These are phyloP conservation scores for Sparassis latifolia DNA, from an alignment of 1,284 basidiomycete species.

Conservation along the genomic window DNA sequence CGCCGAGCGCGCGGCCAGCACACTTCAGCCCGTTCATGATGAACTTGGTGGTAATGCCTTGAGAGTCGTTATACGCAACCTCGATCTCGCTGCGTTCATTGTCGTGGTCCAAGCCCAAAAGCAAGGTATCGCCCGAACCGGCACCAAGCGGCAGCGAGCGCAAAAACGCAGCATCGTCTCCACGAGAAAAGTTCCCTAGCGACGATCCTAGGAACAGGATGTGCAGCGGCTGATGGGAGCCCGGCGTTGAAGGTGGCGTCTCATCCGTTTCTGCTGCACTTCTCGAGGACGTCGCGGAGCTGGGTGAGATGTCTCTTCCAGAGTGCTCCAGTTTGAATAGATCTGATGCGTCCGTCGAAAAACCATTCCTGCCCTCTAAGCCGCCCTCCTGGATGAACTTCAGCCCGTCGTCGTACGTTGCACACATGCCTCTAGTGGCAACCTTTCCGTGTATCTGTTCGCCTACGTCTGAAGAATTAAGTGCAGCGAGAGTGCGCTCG, in stretches of 20 bases:
- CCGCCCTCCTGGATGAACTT: conserved; percentile 60
- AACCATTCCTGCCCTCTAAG: conserved; percentile 27
- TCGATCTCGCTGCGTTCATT: conserved; percentile 66
- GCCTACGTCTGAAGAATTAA: conserved; percentile 62
- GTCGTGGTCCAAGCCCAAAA: conserved; percentile 84
- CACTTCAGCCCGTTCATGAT: conserved; percentile 85
- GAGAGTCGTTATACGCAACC: conserved; percentile 77
- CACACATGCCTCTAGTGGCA: conserved; percentile 77
- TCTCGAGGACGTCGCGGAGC: conserved; percentile 25
- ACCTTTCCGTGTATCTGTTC: conserved; percentile 64
- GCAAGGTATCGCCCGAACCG: conserved; percentile 62
- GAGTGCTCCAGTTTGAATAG: conserved; percentile 14
- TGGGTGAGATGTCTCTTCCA: conserved; percentile 26
- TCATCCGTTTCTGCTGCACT: conserved; percentile 20
- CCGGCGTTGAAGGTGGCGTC: conserved; percentile 35
- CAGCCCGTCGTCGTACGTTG: conserved; percentile 83
- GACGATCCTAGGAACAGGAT: conserved; percentile 94
- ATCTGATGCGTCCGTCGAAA: conserved; percentile 10
- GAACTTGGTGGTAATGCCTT: conserved; percentile 76
- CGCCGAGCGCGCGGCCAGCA: conserved; percentile 55
- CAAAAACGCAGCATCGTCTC: conserved; percentile 72
- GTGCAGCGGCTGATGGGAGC: conserved; percentile 51
- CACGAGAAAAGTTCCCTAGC: conserved; percentile 86
- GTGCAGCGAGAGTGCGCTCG: conserved; percentile 70
- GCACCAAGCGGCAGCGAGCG: conserved; percentile 72